Evolutionary conservation across 768 basidiomycete species (phyloP), one percentile per base, ranked within the genome.

Genomic region (Serendipita sp.): DNA sequence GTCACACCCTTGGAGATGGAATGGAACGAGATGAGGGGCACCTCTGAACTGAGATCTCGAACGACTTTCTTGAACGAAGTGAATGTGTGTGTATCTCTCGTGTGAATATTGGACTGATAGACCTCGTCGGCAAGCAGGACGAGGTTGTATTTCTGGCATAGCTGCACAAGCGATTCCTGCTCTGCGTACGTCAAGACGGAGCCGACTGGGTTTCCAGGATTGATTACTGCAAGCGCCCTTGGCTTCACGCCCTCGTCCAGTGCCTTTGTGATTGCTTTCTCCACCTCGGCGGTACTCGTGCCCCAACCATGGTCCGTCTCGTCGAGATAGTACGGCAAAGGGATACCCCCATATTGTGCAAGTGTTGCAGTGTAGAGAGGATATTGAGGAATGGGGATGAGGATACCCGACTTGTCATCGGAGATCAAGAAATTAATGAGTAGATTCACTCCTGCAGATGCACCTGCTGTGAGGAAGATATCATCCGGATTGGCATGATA

Each of bases 321-420:
- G 68, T 91, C 84, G 18, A 98, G 86, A 74, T 88, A 83, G 75
- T 98, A 99, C 0, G 92, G 90, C 45, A 97, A 76, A 0, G 89
- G 77, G 3, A 80, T 76, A n/a, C 93, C 94, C 50, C 79, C 79
- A 72, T 82, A 83, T 69, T 92, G 87, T 1, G 95, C 89, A 60
- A 99, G 84, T 1, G 93, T 84, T 36, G 95, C 95, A 43, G 94
- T 97, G 75, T 99, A 99, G 10, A 99, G 80, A 1, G 95, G 95
- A 73, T 99, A 98, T 75, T 99, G 95, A 1, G 95, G 95, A 67
- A 99, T 98, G 36, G 95, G 95, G 70, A 98, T 96, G 63, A 95
- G 81, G 69, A 95, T 81, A 4, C 91, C 92, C 55, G 82, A 81
- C 31, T 76, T 78, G 23, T 82, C 83, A 23, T 78, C 74, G 8